Base-by-base conservation (phyloP, 345 rosid species). In the Gossypium stocksii region DNA sequence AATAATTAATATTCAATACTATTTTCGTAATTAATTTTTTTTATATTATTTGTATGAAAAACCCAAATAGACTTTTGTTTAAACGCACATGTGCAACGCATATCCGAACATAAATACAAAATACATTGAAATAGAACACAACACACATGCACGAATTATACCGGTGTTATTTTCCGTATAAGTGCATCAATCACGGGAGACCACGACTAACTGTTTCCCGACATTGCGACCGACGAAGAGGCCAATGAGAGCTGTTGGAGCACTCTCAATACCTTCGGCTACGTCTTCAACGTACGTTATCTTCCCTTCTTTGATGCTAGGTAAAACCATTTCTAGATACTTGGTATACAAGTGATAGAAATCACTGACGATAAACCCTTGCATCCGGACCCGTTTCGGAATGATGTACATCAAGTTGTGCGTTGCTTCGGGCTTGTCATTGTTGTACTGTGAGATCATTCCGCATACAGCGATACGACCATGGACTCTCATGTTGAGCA, bases 391-490 rank as follows among this genome's bases (percentile, higher is more conserved):
- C 13, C 87, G 61, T 43, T 83, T 87, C 38, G 67, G 66, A 0
- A 84, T 22, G 0, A 82, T 7, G 0, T 62, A 15, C 23, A 72
- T 49, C 76, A 87, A 59, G 74, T 84, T 83, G 68, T 57, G 67
- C 6, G 83, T 83, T 14, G 83, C 83, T 66, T 87, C 90, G 9
- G 72, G 82, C 4, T 71, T 34, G 6, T 80, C 84, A 0, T 54
- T 71, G 66, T 82, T 82, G 80, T 85, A 85, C 77, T 87, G 89
- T 20, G 89, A 87, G 62, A 87, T 84, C 91, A 87, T 85, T 49
- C 91, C 91, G 14, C 89, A 88, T 1, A 62, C 84, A 2, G 88
- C 87, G 2, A 87, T 80, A 1, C 89, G 86, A 11, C 89, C 91
- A 2, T 74, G 63, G 22, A 38, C 2, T n/a, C 76, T 83, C 91